These are phyloP conservation scores for Didymella lethalis DNA, from an alignment of 2,329 filamentous ascomycete species.

Conservation along the genomic window DNA sequence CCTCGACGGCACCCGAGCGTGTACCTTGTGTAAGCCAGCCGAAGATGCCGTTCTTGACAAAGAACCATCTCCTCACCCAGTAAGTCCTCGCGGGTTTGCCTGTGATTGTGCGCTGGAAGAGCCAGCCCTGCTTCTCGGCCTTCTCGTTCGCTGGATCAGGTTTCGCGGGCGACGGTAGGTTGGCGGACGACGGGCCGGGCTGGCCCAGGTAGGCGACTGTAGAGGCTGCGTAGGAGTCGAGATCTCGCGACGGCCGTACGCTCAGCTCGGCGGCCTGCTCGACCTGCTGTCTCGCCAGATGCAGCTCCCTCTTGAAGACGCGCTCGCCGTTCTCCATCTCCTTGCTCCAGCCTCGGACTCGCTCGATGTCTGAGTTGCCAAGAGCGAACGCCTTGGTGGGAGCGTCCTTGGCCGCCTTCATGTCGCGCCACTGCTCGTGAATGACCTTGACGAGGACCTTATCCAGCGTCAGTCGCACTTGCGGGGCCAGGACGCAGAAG, in stretches of 20 bases:
- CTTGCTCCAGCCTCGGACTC: conserved; percentile 89
- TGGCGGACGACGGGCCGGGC: conserved; percentile 63
- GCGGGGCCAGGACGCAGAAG: conserved; percentile 86
- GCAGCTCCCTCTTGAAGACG: conserved; percentile 81
- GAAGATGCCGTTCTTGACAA: conserved; percentile 94
- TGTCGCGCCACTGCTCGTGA: conserved; percentile 86
- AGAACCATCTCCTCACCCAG: conserved; percentile 94
- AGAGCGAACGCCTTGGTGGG: conserved; percentile 68
- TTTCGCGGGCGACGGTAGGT: conserved; percentile 60
- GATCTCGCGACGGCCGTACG: conserved; percentile 83
- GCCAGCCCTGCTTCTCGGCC: conserved; percentile 91
- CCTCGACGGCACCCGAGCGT: conserved; percentile 83
- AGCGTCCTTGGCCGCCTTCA: conserved; percentile 74
- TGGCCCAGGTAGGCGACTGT: conserved; percentile 87
- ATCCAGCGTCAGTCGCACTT: conserved; percentile 83
- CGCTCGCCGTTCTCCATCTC: conserved; percentile 93
- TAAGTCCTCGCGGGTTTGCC: conserved; percentile 90
- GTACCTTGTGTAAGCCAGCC: conserved; percentile 88
- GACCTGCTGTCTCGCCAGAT: conserved; percentile 79
- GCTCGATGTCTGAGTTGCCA: conserved; percentile 83
- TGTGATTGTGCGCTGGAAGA: conserved; percentile 80
- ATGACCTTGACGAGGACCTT: conserved; percentile 85
- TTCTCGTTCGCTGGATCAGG: conserved; percentile 56
- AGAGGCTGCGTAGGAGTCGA: conserved; percentile 90
- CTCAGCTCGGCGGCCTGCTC: conserved; percentile 76